Base-by-base conservation (phyloP, 306 rosid species). In the Dryas drummondii region DNA sequence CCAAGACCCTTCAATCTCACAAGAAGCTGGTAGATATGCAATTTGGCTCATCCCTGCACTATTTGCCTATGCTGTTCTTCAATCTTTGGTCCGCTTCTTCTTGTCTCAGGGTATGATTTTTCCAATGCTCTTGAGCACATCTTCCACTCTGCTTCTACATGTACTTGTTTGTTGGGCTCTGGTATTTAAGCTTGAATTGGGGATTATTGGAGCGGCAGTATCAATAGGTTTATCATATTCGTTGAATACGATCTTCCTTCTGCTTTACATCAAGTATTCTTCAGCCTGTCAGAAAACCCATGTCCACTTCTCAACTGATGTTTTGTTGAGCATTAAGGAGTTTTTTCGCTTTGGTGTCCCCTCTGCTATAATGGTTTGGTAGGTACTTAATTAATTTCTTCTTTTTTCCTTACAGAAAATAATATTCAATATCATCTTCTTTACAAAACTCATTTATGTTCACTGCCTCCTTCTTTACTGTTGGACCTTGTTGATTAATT, bases 1-100 rank as follows among this genome's bases (percentile, higher is more conserved):
- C 15, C 97, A 88, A 82, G 92, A 88, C 72, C 85, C 83, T 13
- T 1, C 44, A 4, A 78, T 91, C 32, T 81, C 92, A 5, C 19
- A 5, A 1, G 76, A 80, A 77, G 91, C 92, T 40, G 81, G 82
- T 2, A 81, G 73, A 22, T 88, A 78, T 76, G 64, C 88, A n/a
- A 51, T 88, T 37, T 87, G 72, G 70, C 75, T 88, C 37, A 81
- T 91, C 26, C 97, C 93, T 12, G 79, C 82, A 1, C 80, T 91
- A 0, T 86, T 82, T 49, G 90, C 84, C 3, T 75, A 75, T 3
- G 84, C 93, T 4, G 68, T 88, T 55, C 89, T 88, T 5, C 86
- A 87, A 3, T 86, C 96, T 3, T 67, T 88, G 2, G 68, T 86
- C 8, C 70, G 90, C 15, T 87, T 78, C 55, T 84, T 91, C 49